Conservation (phyloP, 2,329 filamentous ascomycete genomes). For the Piedraia hortae region DNA sequence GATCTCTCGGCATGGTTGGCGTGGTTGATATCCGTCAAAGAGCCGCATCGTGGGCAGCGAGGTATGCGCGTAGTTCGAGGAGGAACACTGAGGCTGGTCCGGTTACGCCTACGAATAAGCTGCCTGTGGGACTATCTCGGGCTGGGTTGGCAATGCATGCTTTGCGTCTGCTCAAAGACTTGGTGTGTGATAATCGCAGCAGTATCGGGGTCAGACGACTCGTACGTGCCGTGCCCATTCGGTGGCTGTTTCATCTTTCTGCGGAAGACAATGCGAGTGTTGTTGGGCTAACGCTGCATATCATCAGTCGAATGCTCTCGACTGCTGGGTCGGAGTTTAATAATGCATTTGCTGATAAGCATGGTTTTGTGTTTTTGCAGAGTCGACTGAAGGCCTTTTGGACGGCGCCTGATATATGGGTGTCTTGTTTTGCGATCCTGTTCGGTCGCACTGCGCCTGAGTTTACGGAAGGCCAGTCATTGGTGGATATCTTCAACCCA, state of each 20-base stretch:
- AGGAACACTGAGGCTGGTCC: constrained; percentile 7
- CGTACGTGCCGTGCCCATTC: constrained; percentile 80
- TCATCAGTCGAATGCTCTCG: constrained; percentile 61
- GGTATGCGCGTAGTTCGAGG: constrained; percentile 5
- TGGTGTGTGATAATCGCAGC: constrained; percentile 6
- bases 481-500: constrained; percentile 41
- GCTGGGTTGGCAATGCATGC: constrained; percentile 9
- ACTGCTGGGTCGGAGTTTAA: constrained; percentile 58
- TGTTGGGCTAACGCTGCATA: constrained; percentile 53
- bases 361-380: constrained; percentile 67
- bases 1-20: constrained; percentile 6
- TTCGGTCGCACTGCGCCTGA: constrained; percentile 54
- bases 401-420: constrained; percentile 64
- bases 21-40: constrained; percentile 8
- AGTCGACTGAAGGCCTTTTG: constrained; percentile 65
- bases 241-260: constrained; percentile 50
- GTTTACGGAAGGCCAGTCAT: too few relatives aligned
- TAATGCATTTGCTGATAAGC: constrained; percentile 62
- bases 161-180: constrained; percentile 7
- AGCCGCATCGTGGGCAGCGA: constrained; percentile 8
- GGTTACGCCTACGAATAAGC: constrained; percentile 1
- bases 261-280: constrained; percentile 66
- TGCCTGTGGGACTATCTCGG: constrained; percentile 5
- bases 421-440: constrained; percentile 62
- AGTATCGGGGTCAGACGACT: constrained; percentile 30